A percentile compares a stretch with the other conserved stretches of the same genome.
These are phyloP conservation scores for Neoboletus subvelutipes DNA, from an alignment of 768 basidiomycete species.

Conservation along the genomic window DNA sequence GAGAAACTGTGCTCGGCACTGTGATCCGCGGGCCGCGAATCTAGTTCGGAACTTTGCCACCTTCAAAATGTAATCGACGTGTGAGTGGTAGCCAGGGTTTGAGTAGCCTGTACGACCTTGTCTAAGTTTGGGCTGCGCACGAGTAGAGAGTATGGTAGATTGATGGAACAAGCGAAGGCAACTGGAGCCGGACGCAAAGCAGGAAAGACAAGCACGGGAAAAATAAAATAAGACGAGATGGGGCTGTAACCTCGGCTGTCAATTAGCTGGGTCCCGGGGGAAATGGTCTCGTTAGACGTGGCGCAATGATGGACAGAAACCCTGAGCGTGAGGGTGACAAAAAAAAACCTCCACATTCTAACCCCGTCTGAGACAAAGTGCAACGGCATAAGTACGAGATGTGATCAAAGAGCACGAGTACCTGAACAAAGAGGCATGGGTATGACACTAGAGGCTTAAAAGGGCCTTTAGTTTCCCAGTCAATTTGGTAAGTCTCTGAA, in stretches of 20 bases:
- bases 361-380: background rate
- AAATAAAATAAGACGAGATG: background rate
- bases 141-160: background rate
- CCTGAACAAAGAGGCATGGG: background rate
- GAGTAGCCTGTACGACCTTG: background rate
- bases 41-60: background rate
- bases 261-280: background rate
- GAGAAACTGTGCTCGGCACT: background rate
- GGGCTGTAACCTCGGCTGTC: background rate
- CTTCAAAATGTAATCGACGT: background rate
- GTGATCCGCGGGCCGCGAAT: background rate
- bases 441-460: background rate
- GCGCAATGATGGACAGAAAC: background rate
- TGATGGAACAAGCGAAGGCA: background rate
- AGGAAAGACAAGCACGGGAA: background rate
- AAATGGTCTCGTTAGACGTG: background rate
- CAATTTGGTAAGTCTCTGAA: background rate
- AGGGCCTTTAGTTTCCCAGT: background rate
- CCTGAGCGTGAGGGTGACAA: background rate
- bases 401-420: background rate
- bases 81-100: background rate
- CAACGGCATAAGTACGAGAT: background rate
- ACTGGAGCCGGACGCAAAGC: background rate
- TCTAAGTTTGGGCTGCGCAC: background rate
- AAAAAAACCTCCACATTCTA: background rate